phyloP scores from a whole-genome alignment of 108 stramenopile species.

The Skeletonema grethae region DNA sequence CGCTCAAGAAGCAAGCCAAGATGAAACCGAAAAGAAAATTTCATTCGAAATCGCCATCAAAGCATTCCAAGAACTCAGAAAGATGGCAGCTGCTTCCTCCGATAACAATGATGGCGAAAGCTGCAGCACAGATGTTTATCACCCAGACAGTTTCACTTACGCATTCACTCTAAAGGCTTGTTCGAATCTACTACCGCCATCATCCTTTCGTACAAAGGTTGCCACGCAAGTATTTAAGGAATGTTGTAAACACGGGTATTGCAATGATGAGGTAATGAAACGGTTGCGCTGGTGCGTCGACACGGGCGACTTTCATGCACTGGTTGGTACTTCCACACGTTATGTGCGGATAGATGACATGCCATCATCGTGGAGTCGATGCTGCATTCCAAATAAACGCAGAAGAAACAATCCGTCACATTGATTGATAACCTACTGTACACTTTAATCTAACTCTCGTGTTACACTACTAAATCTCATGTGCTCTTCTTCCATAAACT shows the following conservation, averaged over 20 bases:
- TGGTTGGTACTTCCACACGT: slow-evolving; percentile 38
- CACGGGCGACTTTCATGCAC: slow-evolving; percentile 31
- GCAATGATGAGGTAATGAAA: slow-evolving; percentile 62
- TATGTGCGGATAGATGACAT: slow-evolving; percentile 28
- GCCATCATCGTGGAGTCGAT: slow-evolving; percentile 32
- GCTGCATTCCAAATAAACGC: not conserved
- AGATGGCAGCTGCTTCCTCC: slow-evolving; percentile 4
- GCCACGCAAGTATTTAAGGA: slow-evolving; percentile 65
- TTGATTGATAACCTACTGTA: not conserved
- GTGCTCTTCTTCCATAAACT: slow-evolving; percentile 26
- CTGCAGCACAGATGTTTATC: not conserved
- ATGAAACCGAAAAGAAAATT: slow-evolving; percentile 16
- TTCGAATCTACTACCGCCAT: slow-evolving; percentile 61
- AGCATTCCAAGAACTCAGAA: slow-evolving; percentile 49
- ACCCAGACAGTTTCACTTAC: slow-evolving; percentile 79
- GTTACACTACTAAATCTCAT: not conserved
- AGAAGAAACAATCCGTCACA: not conserved
- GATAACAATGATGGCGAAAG: not conserved
- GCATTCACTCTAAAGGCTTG: slow-evolving; percentile 83
- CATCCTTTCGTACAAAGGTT: slow-evolving; percentile 54
- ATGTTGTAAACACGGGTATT: slow-evolving; percentile 67
- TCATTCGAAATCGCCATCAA: slow-evolving; percentile 47
- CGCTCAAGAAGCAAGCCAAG: slow-evolving; percentile 23
- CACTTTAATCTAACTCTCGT: not conserved
- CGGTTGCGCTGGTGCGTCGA: slow-evolving; percentile 54